phyloP scores from a whole-genome alignment of 768 basidiomycete species.

The Mrakia frigida region DNA sequence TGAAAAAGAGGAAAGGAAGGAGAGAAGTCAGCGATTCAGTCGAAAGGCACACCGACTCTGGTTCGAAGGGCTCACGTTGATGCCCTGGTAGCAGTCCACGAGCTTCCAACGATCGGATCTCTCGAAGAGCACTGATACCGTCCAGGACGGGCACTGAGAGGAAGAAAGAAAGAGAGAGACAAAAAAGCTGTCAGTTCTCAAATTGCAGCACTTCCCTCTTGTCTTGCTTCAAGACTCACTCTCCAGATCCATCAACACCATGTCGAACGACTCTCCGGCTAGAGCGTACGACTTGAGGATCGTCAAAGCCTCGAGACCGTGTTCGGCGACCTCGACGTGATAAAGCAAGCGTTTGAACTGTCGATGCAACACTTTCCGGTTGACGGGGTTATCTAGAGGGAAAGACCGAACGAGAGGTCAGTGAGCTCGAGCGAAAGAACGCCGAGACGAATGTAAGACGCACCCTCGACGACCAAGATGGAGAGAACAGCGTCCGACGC shows the following conservation, averaged over 20 bases:
- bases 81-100: background rate
- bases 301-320: background rate
- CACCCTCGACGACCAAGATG: constrained; percentile 11
- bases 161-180: too few species aligned
- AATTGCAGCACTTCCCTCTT: too few species aligned
- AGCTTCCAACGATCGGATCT: background rate
- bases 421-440: background rate
- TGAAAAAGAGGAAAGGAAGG: background rate
- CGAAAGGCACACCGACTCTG: background rate
- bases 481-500: constrained; percentile 1
- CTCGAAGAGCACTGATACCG: background rate
- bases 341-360: constrained; percentile 7
- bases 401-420: background rate
- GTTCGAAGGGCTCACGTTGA: constrained; percentile 1
- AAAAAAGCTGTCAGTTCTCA: too few species aligned
- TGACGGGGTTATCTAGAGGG: constrained; percentile 9
- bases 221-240: background rate
- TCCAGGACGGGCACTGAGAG: constrained; percentile 13
- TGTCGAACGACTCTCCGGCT: background rate
- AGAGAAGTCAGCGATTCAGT: too few species aligned
- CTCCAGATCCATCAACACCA: background rate
- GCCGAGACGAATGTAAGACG: background rate
- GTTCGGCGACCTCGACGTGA: background rate
- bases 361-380: background rate
- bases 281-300: background rate